Evolutionary conservation across 2,329 filamentous ascomycete genomes (phyloP), one percentile per base, ranked within the genome.

Genomic region (Penicillium sp.): DNA sequence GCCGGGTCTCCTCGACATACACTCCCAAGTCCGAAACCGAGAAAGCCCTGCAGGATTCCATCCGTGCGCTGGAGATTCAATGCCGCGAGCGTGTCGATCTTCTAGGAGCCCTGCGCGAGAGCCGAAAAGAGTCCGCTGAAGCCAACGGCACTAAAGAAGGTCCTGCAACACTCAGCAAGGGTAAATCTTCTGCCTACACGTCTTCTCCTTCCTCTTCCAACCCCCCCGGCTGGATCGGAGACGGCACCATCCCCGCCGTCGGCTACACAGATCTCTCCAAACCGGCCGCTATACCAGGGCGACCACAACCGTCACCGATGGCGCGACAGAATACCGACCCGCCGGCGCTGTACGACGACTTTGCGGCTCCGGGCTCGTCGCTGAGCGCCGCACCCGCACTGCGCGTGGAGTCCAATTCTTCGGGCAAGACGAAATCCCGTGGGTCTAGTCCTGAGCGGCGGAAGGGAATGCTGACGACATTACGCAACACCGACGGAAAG

Each of bases 41-140:
- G 68, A 87, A 83, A 63, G 86, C 90, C 2, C 74, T 97, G 50
- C 81, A 89, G 48, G 88, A 94, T 50, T 95, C 91, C 44, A 74
- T 97, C 54, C 83, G 84, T 52, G 82, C 91, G 64, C 81, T 97
- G 66, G 91, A 97, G 68, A 70, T 92, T 56, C 92, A 96, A 73
- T 96, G 92, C 72, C 92, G 94, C 70, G 92, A 97, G 73, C 83
- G 92, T 44, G 90, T 96, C 45, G 90, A 96, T 68, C 78, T 97
- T 30, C 79, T 97, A 6, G 88, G 94, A 67, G 88, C 92, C 6
- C 76, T 97, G 51, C 83, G 86, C 54, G 78, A 88, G 57, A 87
- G 83, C 62, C 76, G 82, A 28, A 74, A 79, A 55, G 82, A 85
- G 36, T 57, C 54, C 2, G 47, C 53, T 43, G 64, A 63, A 58